These are phyloP conservation scores for Borealophlyctis nickersoniae DNA, from an alignment of 192 early-diverging fungal genomes.

Conservation along the genomic window DNA sequence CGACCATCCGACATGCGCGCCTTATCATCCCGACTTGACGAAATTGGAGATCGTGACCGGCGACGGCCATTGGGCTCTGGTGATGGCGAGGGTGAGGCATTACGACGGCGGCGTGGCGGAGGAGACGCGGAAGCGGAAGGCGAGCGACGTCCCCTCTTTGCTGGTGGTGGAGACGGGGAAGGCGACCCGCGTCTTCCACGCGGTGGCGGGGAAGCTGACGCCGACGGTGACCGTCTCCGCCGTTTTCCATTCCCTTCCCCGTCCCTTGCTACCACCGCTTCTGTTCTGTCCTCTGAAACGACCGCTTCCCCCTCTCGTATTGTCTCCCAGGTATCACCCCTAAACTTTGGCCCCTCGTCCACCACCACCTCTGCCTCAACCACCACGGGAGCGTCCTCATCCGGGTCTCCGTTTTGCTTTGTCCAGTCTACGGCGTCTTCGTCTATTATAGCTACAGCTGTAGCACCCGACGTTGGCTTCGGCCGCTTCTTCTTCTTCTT, in stretches of 20 bases:
- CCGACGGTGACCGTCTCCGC: slow-evolving; percentile 7
- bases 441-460: slow-evolving; percentile 24
- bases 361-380: slow-evolving; percentile 20
- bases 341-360: slow-evolving; percentile 24
- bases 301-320: slow-evolving; percentile 32
- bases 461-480: neutral
- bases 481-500: slow-evolving; percentile 26
- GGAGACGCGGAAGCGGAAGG: slow-evolving; percentile 25
- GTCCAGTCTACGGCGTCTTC: slow-evolving; percentile 29
- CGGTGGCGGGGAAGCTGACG: slow-evolving; percentile 3
- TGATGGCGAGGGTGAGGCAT: neutral
- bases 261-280: neutral
- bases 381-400: slow-evolving; percentile 34
- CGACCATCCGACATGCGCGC: slow-evolving; percentile 26
- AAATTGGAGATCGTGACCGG: neutral
- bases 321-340: slow-evolving; percentile 26
- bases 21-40: neutral
- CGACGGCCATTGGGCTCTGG: neutral
- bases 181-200: slow-evolving; percentile 5
- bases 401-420: neutral
- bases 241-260: neutral
- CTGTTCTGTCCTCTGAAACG: neutral
- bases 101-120: neutral
- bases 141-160: slow-evolving; percentile 6
- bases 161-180: slow-evolving; percentile 21